A percentile compares a stretch with the other conserved stretches of the same genome.
Conservation (phyloP, 108 stramenopile species). For the Nitzschia putrida region DNA sequence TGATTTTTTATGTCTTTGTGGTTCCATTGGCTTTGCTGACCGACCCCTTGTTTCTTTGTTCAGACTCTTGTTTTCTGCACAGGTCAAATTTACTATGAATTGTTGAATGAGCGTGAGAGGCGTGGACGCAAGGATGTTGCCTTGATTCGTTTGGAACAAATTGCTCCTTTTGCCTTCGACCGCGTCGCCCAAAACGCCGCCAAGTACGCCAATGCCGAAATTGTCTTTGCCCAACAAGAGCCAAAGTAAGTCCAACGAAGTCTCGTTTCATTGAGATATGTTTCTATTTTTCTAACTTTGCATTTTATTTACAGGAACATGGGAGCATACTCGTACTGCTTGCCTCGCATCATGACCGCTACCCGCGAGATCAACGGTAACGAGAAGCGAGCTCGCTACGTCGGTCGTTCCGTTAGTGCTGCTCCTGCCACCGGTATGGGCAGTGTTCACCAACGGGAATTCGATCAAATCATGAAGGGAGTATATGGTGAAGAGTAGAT, state of each 20-base stretch:
- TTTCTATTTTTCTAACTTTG: slow-evolving; percentile 5
- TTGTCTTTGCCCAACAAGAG: slow-evolving; percentile 96
- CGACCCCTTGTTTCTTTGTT: background rate
- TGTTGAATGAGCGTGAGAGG: slow-evolving; percentile 87
- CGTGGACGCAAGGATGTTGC: slow-evolving; percentile 85
- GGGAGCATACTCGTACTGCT: slow-evolving; percentile 92
- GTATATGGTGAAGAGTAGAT: slow-evolving; percentile 59
- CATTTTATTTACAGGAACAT: slow-evolving; percentile 82
- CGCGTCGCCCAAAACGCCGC: slow-evolving; percentile 75
- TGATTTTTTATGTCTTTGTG: background rate
- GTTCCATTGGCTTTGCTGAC: background rate
- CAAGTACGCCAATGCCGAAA: slow-evolving; percentile 90
- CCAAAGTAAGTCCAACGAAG: slow-evolving; percentile 60
- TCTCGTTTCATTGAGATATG: background rate
- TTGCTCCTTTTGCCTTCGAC: slow-evolving; percentile 99
- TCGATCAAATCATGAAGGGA: slow-evolving; percentile 82
- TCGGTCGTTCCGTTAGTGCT: slow-evolving; percentile 91
- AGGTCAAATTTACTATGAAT: slow-evolving; percentile 99
- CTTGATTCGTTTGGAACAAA: slow-evolving; percentile 95
- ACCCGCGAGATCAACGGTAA: slow-evolving; percentile 88
- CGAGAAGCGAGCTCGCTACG: slow-evolving; percentile 91
- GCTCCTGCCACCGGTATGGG: slow-evolving; percentile 96
- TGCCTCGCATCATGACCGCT: slow-evolving; percentile 93
- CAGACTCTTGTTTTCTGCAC: slow-evolving; percentile 92
- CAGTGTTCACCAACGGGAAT: slow-evolving; percentile 86